Percentiles rank a stretch among this genome's conserved stretches.
phyloP scores from a whole-genome alignment of 1,139 yeast species.

The Hemisphaericaspora xylofermentans region DNA sequence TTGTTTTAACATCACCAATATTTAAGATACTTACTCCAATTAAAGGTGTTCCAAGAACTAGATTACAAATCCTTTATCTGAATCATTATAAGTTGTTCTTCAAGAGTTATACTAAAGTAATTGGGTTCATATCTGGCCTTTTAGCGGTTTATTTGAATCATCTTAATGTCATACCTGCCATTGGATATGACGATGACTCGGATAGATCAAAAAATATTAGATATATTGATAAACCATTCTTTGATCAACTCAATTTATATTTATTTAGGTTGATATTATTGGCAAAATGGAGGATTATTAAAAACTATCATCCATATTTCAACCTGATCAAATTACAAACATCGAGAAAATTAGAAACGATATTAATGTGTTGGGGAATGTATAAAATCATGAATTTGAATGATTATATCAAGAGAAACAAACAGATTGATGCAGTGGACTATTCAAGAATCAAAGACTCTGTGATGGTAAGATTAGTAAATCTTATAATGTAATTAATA shows the following conservation, averaged over 20 bases:
- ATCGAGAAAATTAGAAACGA: constrained; percentile 39
- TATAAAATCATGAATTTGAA: constrained; percentile 41
- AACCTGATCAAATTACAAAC: constrained; percentile 21
- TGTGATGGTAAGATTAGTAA: constrained; percentile 20
- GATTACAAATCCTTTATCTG: constrained; percentile 15
- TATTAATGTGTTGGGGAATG: constrained; percentile 39
- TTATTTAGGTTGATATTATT: constrained; percentile 35
- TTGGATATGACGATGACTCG: constrained; percentile 19
- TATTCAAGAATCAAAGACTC: constrained; percentile 21
- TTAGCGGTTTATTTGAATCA: constrained; percentile 29
- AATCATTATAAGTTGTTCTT: constrained; percentile 27
- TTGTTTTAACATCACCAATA: constrained; percentile 36
- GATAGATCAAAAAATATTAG: constrained; percentile 23
- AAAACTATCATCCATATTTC: constrained; percentile 40
- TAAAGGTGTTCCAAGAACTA: background rate
- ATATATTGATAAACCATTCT: constrained; percentile 26
- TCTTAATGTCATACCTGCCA: constrained; percentile 26
- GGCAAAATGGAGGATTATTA: constrained; percentile 45
- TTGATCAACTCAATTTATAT: constrained; percentile 34
- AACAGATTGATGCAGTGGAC: constrained; percentile 5
- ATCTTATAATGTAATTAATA: constrained; percentile 20
- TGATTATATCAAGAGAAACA: constrained; percentile 26
- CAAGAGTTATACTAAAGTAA: constrained; percentile 34
- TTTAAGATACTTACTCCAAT: constrained; percentile 21
- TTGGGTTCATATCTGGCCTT: constrained; percentile 39